These are phyloP conservation scores for Podospora sp. DNA, from an alignment of 495 filamentous ascomycete species.

Conservation along the genomic window DNA sequence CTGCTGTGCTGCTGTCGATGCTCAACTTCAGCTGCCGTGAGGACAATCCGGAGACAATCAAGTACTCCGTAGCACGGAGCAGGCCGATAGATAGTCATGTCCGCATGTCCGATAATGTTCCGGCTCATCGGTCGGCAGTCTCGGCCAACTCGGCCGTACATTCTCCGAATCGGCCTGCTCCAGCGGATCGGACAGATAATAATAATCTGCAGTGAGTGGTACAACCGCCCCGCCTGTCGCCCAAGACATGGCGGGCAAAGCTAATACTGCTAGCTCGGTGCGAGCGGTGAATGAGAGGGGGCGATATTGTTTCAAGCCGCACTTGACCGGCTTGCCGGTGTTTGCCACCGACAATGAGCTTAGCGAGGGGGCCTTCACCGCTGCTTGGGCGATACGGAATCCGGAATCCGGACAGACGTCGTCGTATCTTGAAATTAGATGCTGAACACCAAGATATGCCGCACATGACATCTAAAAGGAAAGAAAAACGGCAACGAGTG, in stretches of 20 bases:
- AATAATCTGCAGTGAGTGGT: neutral
- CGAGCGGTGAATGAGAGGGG: neutral
- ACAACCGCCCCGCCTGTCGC: neutral
- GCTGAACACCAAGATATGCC: neutral
- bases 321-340: neutral
- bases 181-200: neutral
- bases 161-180: neutral
- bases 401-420: neutral
- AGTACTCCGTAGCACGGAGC: neutral
- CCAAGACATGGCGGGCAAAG: neutral
- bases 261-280: neutral
- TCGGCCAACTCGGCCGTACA: neutral
- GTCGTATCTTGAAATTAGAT: neutral
- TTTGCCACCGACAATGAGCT: neutral
- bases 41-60: neutral
- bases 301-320: neutral
- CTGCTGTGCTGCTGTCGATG: neutral
- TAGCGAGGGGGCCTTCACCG: neutral
- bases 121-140: neutral
- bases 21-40: neutral
- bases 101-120: neutral
- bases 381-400: neutral
- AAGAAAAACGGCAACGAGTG: neutral
- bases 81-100: neutral
- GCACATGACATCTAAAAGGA: neutral